A percentile compares a stretch with the other conserved stretches of the same genome.
Evolutionary conservation across 2,329 filamentous ascomycete genomes (phyloP).

Genomic region (Helminthosporium solani): DNA sequence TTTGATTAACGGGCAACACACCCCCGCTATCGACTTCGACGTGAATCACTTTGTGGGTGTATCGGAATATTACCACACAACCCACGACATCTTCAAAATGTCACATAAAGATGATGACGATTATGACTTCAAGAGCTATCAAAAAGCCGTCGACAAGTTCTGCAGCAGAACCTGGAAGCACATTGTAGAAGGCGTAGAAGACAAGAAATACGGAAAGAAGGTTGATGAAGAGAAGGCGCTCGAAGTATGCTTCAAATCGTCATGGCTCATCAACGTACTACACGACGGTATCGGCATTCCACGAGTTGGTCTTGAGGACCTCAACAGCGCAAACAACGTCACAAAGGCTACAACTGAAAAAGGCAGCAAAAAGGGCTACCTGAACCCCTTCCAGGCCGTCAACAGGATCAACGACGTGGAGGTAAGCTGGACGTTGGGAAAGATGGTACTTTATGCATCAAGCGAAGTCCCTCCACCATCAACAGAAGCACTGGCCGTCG

Average conservation of each 20-base stretch:
- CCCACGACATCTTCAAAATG: conserved; percentile 85
- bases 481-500: conserved; percentile 69
- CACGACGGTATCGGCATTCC: conserved; percentile 96
- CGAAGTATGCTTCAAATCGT: conserved; percentile 95
- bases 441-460: conserved; percentile 92
- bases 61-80: conserved; percentile 98
- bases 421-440: conserved; percentile 95
- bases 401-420: conserved; percentile 90
- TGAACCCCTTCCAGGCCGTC: conserved; percentile 87
- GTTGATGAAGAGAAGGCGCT: conserved; percentile 71
- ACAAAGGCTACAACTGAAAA: conserved; percentile 69
- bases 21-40: conserved; percentile 93
- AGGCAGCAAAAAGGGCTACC: conserved; percentile 71
- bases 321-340: conserved; percentile 61
- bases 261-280: conserved; percentile 94
- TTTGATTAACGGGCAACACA: conserved; percentile 85
- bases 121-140: conserved; percentile 89
- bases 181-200: conserved; percentile 67
- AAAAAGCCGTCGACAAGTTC: conserved; percentile 79
- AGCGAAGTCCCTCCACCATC: conserved; percentile 74
- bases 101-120: conserved; percentile 69
- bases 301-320: conserved; percentile 73
- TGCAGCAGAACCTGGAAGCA: conserved; percentile 80
- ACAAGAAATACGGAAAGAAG: conserved; percentile 72
- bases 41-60: conserved; percentile 98